A percentile compares a stretch with the other conserved stretches of the same genome.
These are phyloP conservation scores for Funneliformis caledonium DNA, from an alignment of 371 early-diverging fungal genomes.

Conservation along the genomic window DNA sequence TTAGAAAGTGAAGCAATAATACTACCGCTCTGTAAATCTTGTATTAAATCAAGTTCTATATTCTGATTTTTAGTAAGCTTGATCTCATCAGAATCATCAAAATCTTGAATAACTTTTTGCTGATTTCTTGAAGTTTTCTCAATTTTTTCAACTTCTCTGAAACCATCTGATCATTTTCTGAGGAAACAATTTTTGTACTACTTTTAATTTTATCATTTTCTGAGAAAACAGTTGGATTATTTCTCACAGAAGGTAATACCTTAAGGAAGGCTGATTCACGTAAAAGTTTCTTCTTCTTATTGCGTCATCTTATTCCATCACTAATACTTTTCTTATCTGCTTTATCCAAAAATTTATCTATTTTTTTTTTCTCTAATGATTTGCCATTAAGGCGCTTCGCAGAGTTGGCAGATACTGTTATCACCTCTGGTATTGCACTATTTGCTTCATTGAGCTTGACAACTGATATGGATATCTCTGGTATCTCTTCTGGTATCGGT, in stretches of 20 bases:
- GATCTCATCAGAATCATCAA: constrained; percentile 32
- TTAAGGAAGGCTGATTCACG: background rate
- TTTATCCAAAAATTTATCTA: background rate
- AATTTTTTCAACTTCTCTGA: too few species aligned
- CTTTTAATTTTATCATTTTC: background rate
- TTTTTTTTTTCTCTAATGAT: too few species aligned
- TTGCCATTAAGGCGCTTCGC: too few species aligned
- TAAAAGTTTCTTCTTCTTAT: constrained; percentile 13
- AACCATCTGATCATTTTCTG: constrained; percentile 15
- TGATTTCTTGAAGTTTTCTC: too few species aligned
- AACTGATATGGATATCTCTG: too few species aligned
- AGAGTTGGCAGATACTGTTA: constrained; percentile 6
- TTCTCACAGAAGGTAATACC: too few species aligned
- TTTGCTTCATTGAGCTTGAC: too few species aligned
- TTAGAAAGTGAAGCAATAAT: background rate
- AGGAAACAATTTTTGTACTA: constrained; percentile 11
- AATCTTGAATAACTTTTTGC: background rate
- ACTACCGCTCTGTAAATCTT: background rate
- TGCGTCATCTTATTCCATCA: constrained; percentile 7
- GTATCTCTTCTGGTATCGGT: too few species aligned
- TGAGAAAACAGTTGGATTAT: too few species aligned
- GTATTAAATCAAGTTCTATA: constrained; percentile 32
- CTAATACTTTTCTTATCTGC: too few species aligned
- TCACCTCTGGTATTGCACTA: background rate
- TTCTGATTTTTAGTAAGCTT: constrained; percentile 35